Evolutionary conservation across 2,329 filamentous ascomycete species (phyloP).

Genomic region (Colletotrichum sp.): DNA sequence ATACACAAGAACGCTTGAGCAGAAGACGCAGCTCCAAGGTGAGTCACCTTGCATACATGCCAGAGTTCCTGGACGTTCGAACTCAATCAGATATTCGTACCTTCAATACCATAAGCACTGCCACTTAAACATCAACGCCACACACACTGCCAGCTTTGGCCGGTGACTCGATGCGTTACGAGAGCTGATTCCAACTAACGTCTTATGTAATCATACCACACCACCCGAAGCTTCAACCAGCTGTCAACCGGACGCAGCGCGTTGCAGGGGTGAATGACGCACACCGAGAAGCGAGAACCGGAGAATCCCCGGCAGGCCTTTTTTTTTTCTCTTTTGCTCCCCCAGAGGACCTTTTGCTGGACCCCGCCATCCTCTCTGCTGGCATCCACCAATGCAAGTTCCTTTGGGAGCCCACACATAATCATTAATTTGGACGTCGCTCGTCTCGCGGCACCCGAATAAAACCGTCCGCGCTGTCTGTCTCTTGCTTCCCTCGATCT

Average conservation of each 20-base stretch:
- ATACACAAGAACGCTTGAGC: neutral
- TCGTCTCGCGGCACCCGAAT: slow-evolving; percentile 3
- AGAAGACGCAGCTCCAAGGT: neutral
- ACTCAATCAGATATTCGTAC: neutral
- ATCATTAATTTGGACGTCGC: slow-evolving; percentile 16
- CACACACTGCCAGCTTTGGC: neutral
- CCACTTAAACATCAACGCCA: neutral
- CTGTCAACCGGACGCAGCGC: neutral
- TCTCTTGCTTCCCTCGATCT: neutral
- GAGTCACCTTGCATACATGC: neutral
- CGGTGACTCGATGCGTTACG: neutral
- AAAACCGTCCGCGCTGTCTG: neutral
- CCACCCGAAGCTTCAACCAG: neutral
- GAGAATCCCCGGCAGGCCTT: slow-evolving; percentile 2
- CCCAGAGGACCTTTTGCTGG: neutral
- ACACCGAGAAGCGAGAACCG: slow-evolving; percentile 4
- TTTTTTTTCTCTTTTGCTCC: neutral
- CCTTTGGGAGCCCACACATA: slow-evolving; percentile 15
- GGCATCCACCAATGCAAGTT: slow-evolving; percentile 11
- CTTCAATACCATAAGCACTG: neutral
- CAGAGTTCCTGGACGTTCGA: neutral
- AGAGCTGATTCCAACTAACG: neutral
- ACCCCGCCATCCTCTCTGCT: neutral
- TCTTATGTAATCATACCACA: neutral
- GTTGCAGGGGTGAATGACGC: slow-evolving; percentile 11